Evolutionary conservation across 78 protist species (phyloP), one percentile per base, ranked within the genome.

Genomic region (Emiliania huxleyi): DNA sequence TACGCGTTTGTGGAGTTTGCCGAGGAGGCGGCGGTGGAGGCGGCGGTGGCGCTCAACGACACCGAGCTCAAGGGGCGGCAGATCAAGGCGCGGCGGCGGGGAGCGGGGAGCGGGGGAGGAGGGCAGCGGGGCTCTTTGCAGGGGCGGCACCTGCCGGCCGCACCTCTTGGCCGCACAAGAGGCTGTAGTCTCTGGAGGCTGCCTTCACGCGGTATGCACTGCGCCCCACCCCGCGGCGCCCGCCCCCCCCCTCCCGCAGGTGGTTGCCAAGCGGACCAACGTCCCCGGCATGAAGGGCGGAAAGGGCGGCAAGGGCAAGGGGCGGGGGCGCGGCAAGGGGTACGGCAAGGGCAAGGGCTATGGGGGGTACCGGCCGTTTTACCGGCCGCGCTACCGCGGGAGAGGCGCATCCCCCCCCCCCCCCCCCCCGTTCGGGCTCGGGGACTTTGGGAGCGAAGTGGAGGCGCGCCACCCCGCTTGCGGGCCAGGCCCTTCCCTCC

Each of bases 61-160:
- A 35, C 94, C 8, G 38, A 8, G 35, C 15, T 93, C 89, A 55
- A 90, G 42, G 93, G 88, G 1, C 90, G 95, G 15, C 71, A 38
- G 83, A 15, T 93, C 90, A 93, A 93, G 91, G 93, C 91, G 15
- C 75, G 37, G 23, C n/a, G 33, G 6, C 37, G n/a, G n/a, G n/a
- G n/a, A n/a, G n/a, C n/a, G n/a, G n/a, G n/a, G n/a, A n/a, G n/a
- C n/a, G n/a, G n/a, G n/a, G n/a, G n/a, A n/a, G n/a, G n/a, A n/a
- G n/a, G n/a, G n/a, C n/a, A n/a, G n/a, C n/a, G n/a, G n/a, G n/a
- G n/a, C n/a, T n/a, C n/a, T n/a, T n/a, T n/a, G n/a, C n/a, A n/a
- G n/a, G n/a, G n/a, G n/a, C n/a, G n/a, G n/a, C n/a, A n/a, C n/a
- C n/a, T n/a, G n/a, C n/a, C n/a, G n/a, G n/a, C n/a, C n/a, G n/a